Conservation (phyloP, 2,329 filamentous ascomycete species). For the Boeremia exigua region DNA sequence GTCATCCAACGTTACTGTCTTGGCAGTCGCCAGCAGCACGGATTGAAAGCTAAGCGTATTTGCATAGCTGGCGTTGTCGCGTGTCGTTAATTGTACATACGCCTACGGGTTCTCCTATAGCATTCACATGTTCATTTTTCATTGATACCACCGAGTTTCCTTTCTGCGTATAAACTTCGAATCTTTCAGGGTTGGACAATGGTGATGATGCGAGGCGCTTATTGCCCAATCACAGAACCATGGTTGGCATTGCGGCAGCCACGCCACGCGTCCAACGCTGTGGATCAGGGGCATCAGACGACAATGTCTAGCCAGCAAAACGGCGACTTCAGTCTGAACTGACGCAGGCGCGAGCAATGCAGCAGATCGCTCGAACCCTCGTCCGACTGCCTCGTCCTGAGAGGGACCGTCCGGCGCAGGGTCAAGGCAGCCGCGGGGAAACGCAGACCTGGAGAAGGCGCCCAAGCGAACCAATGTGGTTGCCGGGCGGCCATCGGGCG, state of each 20-base stretch:
- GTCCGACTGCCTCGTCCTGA: background rate
- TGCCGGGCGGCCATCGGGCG: constrained; percentile 24
- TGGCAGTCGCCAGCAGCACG: background rate
- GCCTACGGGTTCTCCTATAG: background rate
- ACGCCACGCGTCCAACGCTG: constrained; percentile 6
- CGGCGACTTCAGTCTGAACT: background rate
- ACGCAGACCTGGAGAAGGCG: constrained; percentile 29
- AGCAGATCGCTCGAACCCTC: background rate
- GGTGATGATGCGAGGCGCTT: constrained; percentile 1
- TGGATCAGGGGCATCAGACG: constrained; percentile 12
- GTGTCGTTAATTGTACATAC: constrained; percentile 10
- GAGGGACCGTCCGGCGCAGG: constrained; percentile 13
- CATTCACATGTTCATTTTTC: background rate
- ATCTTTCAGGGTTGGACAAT: background rate
- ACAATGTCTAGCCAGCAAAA: background rate
- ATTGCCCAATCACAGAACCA: constrained; percentile 10
- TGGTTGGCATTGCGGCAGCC: constrained; percentile 16
- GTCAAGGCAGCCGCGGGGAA: constrained; percentile 26
- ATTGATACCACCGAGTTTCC: background rate
- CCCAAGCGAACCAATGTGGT: constrained; percentile 37
- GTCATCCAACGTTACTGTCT: background rate
- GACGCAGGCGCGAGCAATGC: background rate
- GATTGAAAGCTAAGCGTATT: background rate
- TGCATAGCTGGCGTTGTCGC: constrained; percentile 12
- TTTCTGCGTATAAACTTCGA: background rate